These are phyloP conservation scores for Elasticomyces elasticus DNA, from an alignment of 495 filamentous ascomycete species.

Conservation along the genomic window DNA sequence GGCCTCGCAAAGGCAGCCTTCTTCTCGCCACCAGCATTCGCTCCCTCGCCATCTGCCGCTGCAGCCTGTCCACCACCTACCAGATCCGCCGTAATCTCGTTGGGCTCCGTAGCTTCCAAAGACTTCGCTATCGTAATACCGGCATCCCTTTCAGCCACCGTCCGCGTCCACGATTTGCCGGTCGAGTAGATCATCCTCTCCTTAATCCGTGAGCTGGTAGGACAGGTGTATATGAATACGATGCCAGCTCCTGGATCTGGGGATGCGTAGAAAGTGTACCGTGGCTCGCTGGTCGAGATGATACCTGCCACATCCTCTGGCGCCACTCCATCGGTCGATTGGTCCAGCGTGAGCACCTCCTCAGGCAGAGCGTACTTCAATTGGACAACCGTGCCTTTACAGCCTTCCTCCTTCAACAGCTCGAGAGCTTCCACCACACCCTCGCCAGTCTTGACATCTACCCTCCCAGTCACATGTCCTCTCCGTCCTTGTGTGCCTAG, in stretches of 20 bases:
- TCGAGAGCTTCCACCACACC: constrained; percentile 51
- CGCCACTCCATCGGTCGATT: constrained; percentile 41
- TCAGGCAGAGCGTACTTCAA: constrained; percentile 66
- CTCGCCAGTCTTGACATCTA: constrained; percentile 50
- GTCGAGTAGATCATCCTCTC: constrained; percentile 92
- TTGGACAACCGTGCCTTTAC: constrained; percentile 58
- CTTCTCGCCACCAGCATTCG: constrained; percentile 44
- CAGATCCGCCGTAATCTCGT: constrained; percentile 74
- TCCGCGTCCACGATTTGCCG: constrained; percentile 61
- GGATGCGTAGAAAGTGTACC: constrained; percentile 77
- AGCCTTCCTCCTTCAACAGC: constrained; percentile 37
- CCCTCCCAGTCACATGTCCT: constrained; percentile 41
- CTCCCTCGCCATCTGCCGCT: constrained; percentile 39
- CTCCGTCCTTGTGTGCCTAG: constrained; percentile 56
- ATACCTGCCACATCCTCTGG: constrained; percentile 39
- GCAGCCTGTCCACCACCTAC: constrained; percentile 38
- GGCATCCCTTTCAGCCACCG: constrained; percentile 55
- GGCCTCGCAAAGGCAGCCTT: constrained; percentile 65
- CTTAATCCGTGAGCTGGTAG: constrained; percentile 68
- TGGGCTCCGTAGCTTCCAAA: constrained; percentile 55
- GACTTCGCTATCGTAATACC: constrained; percentile 62
- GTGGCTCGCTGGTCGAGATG: constrained; percentile 73
- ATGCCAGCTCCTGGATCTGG: constrained; percentile 45
- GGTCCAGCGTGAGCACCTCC: constrained; percentile 69
- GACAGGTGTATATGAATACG: constrained; percentile 93